phyloP scores from a whole-genome alignment of 176 grass and related monocot genomes.

The Carex myosuroides region DNA sequence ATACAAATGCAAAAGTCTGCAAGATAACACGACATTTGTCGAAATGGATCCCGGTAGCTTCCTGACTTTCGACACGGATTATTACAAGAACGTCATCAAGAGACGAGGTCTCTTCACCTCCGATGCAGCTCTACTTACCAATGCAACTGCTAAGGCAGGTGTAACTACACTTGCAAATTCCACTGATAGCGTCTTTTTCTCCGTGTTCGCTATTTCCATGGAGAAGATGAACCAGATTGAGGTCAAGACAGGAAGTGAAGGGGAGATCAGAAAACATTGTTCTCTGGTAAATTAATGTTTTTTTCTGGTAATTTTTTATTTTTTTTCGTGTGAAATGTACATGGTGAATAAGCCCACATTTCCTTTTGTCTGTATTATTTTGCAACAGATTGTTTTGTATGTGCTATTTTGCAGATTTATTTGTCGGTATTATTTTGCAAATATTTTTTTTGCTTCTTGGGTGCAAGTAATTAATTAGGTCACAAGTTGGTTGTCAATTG shows the following conservation, averaged over 20 bases:
- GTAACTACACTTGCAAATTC: constrained; percentile 26
- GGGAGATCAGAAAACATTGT: constrained; percentile 76
- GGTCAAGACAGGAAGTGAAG: constrained; percentile 54
- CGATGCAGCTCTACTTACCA: constrained; percentile 56
- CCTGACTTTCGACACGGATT: constrained; percentile 60
- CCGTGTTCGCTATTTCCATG: constrained; percentile 60
- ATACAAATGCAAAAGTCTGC: constrained; percentile 36
- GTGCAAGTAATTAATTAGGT: not conserved
- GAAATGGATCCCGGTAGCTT: constrained; percentile 96
- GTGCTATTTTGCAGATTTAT: not conserved
- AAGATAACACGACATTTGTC: constrained; percentile 56
- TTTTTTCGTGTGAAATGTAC: not conserved
- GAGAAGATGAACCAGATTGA: constrained; percentile 49
- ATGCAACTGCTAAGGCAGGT: constrained; percentile 23
- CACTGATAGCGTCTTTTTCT: constrained; percentile 41
- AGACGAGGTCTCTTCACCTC: constrained; percentile 71
- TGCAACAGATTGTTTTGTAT: not conserved
- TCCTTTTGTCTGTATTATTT: not conserved
- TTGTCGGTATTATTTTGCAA: not conserved
- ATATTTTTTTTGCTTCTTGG: not conserved
- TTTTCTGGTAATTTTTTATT: not conserved
- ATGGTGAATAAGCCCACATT: constrained; percentile 9
- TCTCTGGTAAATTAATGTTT: constrained; percentile 29
- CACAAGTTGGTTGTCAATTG: not conserved
- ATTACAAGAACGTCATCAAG: constrained; percentile 66